Conservation (phyloP, 106 monocot species). For the Triglochin maritima region DNA sequence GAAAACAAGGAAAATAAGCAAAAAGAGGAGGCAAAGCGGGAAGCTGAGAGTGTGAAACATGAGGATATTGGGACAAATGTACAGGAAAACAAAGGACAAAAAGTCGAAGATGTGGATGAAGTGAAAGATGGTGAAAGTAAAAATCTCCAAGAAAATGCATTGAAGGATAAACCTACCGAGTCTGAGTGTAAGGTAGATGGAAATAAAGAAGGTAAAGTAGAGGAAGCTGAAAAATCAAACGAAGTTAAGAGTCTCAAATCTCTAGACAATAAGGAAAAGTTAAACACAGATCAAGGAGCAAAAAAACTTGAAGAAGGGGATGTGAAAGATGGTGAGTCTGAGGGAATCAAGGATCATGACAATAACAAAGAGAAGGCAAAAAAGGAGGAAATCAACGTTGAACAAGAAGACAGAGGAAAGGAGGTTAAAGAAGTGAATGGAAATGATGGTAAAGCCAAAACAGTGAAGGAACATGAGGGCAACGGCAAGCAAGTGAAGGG, state of each 20-base stretch:
- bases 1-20: neutral
- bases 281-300: too few species aligned
- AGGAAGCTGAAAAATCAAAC: neutral
- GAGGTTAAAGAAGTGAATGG: neutral
- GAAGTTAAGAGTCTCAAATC: neutral
- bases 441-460: neutral
- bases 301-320: neutral
- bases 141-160: neutral
- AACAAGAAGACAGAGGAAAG: neutral
- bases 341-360: neutral
- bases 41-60: neutral
- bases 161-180: neutral
- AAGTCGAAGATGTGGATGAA: neutral
- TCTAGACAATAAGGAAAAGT: too few species aligned
- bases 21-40: neutral
- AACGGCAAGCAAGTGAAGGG: neutral
- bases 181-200: neutral
- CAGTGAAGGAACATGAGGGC: neutral
- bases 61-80: neutral
- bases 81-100: neutral
- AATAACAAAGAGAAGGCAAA: neutral
- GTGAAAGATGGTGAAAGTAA: neutral
- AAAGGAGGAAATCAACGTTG: neutral
- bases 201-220: neutral
- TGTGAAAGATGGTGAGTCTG: neutral